These are phyloP conservation scores for Acer yangbiense DNA, from an alignment of 345 rosid species.

Conservation along the genomic window DNA sequence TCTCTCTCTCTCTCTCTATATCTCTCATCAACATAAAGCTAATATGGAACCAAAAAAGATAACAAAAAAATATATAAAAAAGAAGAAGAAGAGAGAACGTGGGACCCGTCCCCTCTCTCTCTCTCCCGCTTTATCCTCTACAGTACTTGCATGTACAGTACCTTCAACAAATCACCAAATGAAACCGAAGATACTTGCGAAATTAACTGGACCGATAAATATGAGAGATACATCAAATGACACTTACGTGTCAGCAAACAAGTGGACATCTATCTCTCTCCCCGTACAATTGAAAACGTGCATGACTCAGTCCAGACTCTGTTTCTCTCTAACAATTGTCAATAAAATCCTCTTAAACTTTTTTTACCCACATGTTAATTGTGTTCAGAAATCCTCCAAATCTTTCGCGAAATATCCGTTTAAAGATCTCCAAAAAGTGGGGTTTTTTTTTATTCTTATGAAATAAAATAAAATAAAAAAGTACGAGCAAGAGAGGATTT, in stretches of 20 bases:
- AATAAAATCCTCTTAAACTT: conserved; percentile 14
- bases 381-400: conserved; percentile 28
- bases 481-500: no score
- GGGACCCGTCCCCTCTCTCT: neutral
- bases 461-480: no score
- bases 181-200: neutral
- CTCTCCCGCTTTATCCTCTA: conserved; percentile 1
- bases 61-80: neutral
- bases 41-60: conserved; percentile 5
- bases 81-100: neutral
- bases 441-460: neutral
- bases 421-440: conserved; percentile 8
- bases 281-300: neutral
- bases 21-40: conserved; percentile 15
- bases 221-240: neutral
- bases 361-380: conserved; percentile 30
- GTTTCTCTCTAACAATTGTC: neutral
- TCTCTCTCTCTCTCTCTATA: neutral
- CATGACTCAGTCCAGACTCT: conserved; percentile 24
- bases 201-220: neutral
- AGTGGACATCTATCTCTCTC: neutral
- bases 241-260: neutral
- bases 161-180: neutral
- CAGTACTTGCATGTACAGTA: conserved; percentile 19
- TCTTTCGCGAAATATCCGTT: conserved; percentile 27